Conservation (phyloP, 202 grass and related monocot species). For the Setaria italica region DNA sequence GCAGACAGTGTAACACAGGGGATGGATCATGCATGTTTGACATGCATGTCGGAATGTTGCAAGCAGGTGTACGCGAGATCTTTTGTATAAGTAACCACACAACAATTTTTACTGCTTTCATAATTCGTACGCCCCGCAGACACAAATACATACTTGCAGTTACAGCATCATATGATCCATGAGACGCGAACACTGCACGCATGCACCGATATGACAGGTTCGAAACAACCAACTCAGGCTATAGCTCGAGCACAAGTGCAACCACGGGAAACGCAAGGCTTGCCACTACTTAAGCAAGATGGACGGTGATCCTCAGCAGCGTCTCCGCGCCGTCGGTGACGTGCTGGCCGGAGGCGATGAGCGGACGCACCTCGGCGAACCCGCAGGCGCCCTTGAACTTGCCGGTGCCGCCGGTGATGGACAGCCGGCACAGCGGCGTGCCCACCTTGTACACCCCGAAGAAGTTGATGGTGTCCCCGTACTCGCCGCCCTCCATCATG, state of each 20-base stretch:
- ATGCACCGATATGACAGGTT: background rate
- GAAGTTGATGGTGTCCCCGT: slow-evolving; percentile 74
- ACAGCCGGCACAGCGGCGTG: slow-evolving; percentile 56
- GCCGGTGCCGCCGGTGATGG: slow-evolving; percentile 68
- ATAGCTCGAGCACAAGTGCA: too few species aligned
- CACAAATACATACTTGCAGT: background rate
- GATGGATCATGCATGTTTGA: too few species aligned
- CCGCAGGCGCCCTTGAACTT: slow-evolving; percentile 70
- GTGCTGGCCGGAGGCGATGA: slow-evolving; percentile 63
- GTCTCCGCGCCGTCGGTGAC: slow-evolving; percentile 60
- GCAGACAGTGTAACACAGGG: background rate
- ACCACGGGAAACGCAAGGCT: too few species aligned
- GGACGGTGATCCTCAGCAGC: slow-evolving; percentile 60
- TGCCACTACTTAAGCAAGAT: slow-evolving; percentile 47
- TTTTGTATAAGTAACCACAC: background rate
- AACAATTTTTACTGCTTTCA: background rate
- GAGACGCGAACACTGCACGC: slow-evolving; percentile 28
- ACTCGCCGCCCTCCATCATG: slow-evolving; percentile 77
- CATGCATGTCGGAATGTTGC: background rate
- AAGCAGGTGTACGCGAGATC: background rate
- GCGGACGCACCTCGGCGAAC: slow-evolving; percentile 60
- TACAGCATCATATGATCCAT: background rate
- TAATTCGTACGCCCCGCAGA: background rate
- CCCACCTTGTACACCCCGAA: slow-evolving; percentile 68
- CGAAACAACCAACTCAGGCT: slow-evolving; percentile 1